Evolutionary conservation across 1,284 basidiomycete genomes (phyloP).

Genomic region (Grifola frondosa): DNA sequence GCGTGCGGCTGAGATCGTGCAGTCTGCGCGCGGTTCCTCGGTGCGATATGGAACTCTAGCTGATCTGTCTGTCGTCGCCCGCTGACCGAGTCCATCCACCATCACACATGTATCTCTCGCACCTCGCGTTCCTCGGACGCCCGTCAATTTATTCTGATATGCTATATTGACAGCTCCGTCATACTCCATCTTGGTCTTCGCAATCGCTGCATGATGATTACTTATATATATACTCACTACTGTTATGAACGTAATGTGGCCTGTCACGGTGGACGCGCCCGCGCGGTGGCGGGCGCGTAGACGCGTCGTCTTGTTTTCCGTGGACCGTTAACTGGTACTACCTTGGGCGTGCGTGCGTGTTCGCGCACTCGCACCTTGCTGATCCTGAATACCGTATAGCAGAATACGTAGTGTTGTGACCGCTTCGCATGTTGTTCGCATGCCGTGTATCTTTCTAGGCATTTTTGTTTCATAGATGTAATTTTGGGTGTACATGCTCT

Average conservation of each 20-base stretch:
- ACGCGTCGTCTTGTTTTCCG: slow-evolving; percentile 15
- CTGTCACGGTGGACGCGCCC: too few species aligned
- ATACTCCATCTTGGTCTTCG: too few species aligned
- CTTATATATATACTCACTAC: too few species aligned
- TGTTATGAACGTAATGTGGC: too few species aligned
- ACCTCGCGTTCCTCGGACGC: too few species aligned
- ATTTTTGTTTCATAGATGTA: slow-evolving; percentile 27
- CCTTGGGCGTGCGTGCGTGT: neutral
- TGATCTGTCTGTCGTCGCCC: neutral
- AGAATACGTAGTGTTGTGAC: slow-evolving; percentile 3
- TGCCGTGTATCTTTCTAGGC: slow-evolving; percentile 19
- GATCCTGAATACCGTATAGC: too few species aligned
- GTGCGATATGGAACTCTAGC: slow-evolving; percentile 42
- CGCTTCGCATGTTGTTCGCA: slow-evolving; percentile 2
- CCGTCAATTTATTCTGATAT: slow-evolving; percentile 23
- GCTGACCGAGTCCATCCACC: slow-evolving; percentile 6
- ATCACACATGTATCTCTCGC: too few species aligned
- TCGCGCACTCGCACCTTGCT: slow-evolving; percentile 4
- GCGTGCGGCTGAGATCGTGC: slow-evolving; percentile 70
- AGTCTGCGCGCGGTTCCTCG: slow-evolving; percentile 61
- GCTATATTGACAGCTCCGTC: slow-evolving; percentile 14
- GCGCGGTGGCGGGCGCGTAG: too few species aligned
- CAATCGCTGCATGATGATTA: too few species aligned
- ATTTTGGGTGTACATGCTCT: slow-evolving; percentile 24
- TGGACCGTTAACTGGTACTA: slow-evolving; percentile 7